These are phyloP conservation scores for Pseudognaphalium luteoalbum DNA, from an alignment of 129 eudicot genomes.

Conservation along the genomic window DNA sequence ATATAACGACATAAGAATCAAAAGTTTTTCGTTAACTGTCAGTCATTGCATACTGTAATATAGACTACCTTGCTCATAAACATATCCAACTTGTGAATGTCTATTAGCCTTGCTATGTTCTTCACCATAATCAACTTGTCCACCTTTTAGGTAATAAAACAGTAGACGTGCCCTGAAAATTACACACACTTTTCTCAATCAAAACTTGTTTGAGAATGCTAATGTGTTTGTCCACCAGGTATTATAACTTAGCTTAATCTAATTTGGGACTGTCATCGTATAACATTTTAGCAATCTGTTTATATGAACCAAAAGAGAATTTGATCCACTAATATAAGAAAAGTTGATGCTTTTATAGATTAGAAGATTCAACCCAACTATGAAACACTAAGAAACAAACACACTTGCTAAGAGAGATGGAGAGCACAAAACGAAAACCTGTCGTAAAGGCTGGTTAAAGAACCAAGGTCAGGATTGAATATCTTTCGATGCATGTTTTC, in stretches of 20 bases:
- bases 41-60: neutral
- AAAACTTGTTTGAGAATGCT: neutral
- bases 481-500: constrained; percentile 76
- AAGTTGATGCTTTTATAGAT: too few species aligned
- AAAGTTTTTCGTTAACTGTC: too few species aligned
- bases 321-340: neutral
- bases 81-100: constrained; percentile 68
- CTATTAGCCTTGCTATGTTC: constrained; percentile 86
- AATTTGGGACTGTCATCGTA: neutral
- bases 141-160: constrained; percentile 84
- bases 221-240: neutral
- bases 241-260: neutral
- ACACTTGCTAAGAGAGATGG: neutral
- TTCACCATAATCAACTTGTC: constrained; percentile 86
- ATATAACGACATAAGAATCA: too few species aligned
- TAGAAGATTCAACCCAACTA: too few species aligned
- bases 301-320: neutral
- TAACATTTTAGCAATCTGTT: too few species aligned
- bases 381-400: neutral
- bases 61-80: constrained; percentile 44
- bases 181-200: neutral
- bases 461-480: constrained; percentile 73
- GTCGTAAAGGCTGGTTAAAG: constrained; percentile 76
- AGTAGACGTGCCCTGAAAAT: constrained; percentile 70
- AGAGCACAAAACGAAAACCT: constrained; percentile 35